Evolutionary conservation across 495 filamentous ascomycete species (phyloP), one percentile per base, ranked within the genome.

Genomic region (Echria macrotheca): DNA sequence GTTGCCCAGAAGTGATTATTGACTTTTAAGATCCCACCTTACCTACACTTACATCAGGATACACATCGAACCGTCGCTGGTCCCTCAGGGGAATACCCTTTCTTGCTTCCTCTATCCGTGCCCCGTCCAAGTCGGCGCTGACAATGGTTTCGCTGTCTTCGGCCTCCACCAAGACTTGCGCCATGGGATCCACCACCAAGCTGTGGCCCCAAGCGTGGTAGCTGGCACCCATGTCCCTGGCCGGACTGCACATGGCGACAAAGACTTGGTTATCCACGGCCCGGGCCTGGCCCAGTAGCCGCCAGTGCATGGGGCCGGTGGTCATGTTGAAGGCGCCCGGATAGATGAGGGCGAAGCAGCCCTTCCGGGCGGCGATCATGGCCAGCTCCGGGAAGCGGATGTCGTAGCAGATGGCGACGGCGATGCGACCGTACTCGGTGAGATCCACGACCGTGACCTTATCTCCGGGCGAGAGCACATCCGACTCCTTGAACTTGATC

Each of bases 211-310:
- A 97, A 1, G 94, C 94, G 62, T 91, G 80, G 62, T 99, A 99
- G 15, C 71, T 74, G 2, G 87, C 87, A 12, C 65, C 58, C 71
- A 82, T 71, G 64, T 95, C 90, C 50, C 93, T 74, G 31, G 93
- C 89, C 4, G 94, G 94, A 61, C 84, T 89, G 69, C 94, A 97
- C 64, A 97, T 63, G 19, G 82, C 93, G 26, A 97, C 91, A 67
- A 91, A 99, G 2, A 90, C 63, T 76, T 99, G 91, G 68, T 97
- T 97, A 59, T 99, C 93, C 61, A 91, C 74, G 9, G 93, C 93
- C 47, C 93, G 75, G 8, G 87, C 91, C 51, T 86, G 78, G 12
- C 83, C 93, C 60, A 83, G 77, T 53, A 98, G 65, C 31, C 79
- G 77, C 94, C 93, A 98, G 67, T 98, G 93, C 66, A 97, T 62